Evolutionary conservation across 257 asterid species (phyloP).

Genomic region (Przewalskia tangutica): DNA sequence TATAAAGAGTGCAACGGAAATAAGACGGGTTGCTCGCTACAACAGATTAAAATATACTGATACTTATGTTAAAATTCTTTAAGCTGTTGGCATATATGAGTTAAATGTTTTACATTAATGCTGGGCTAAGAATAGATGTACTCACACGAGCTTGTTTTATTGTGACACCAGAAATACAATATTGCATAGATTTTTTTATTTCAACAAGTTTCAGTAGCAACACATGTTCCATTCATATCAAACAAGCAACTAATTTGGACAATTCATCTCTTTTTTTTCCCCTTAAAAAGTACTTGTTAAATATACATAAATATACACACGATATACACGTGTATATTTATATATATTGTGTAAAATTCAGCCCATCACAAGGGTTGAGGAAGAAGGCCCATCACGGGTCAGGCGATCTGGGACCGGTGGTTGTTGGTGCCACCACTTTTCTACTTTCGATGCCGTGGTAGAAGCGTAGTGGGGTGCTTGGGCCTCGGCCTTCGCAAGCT

Average conservation of each 20-base stretch:
- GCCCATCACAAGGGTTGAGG: too few species aligned
- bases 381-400: too few species aligned
- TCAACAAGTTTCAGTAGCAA: not conserved
- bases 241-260: not conserved
- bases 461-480: too few species aligned
- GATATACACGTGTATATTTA: too few species aligned
- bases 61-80: not conserved
- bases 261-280: not conserved
- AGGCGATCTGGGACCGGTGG: too few species aligned
- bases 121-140: not conserved
- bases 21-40: not conserved
- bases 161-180: not conserved
- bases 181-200: not conserved
- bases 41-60: not conserved
- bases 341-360: too few species aligned
- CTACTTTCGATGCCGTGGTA: too few species aligned
- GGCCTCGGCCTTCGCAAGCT: too few species aligned
- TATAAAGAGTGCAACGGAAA: not conserved
- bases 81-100: rapidly evolving
- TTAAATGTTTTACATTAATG: not conserved
- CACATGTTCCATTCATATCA: conserved; percentile 2
- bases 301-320: too few species aligned
- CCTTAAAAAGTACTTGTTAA: too few species aligned
- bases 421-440: too few species aligned
- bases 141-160: conserved; percentile 1